These are phyloP conservation scores for Thymus quinquecostatus DNA, from an alignment of 257 asterid genomes.

Conservation along the genomic window DNA sequence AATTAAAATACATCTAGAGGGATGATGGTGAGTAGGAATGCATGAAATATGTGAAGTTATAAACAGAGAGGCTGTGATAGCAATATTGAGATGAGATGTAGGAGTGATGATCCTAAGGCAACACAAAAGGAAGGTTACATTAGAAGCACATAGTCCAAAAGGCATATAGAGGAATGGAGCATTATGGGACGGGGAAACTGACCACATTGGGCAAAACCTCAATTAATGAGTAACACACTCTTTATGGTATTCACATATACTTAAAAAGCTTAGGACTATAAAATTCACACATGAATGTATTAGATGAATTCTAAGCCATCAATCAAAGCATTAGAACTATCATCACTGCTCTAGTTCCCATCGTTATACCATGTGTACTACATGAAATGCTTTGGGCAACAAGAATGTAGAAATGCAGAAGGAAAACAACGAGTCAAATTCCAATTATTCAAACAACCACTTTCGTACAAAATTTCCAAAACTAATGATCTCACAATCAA, in stretches of 20 bases:
- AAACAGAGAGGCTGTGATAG: background rate
- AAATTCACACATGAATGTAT: background rate
- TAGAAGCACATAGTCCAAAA: background rate
- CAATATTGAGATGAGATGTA: background rate
- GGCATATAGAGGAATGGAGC: constrained; percentile 3
- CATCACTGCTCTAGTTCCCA: background rate
- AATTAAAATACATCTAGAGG: background rate
- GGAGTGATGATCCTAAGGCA: background rate
- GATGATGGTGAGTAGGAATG: background rate
- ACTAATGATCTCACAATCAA: too few relatives aligned
- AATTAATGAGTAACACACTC: background rate
- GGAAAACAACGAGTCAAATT: too few relatives aligned
- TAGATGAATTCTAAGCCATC: background rate
- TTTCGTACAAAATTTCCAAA: too few relatives aligned
- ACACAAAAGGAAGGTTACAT: background rate
- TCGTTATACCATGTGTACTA: background rate
- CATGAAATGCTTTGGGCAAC: too few relatives aligned
- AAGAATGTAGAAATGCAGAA: too few relatives aligned
- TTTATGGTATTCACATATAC: background rate
- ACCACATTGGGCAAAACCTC: background rate
- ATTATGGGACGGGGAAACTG: background rate
- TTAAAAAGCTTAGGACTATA: background rate
- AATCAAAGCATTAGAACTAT: background rate
- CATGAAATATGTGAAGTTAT: background rate
- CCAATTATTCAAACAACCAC: too few relatives aligned